A percentile compares a stretch with the other conserved stretches of the same genome.
phyloP scores from a whole-genome alignment of 2,329 filamentous ascomycete species.

The Fusarium denticulatum region DNA sequence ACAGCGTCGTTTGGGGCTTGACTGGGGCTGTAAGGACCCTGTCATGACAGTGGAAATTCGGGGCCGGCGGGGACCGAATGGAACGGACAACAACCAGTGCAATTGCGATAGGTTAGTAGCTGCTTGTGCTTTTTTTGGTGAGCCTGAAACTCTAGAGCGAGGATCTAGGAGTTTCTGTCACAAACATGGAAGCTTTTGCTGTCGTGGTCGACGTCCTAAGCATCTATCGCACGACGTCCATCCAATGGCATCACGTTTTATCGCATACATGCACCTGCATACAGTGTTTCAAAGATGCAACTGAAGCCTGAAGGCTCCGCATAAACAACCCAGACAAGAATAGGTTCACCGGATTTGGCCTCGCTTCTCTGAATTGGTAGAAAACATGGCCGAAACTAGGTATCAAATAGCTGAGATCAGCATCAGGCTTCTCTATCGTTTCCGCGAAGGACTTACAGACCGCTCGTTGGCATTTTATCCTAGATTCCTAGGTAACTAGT shows the following conservation, averaged over 20 bases:
- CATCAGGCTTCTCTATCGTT: slow-evolving; percentile 7
- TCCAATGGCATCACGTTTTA: not conserved
- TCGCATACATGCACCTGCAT: slow-evolving; percentile 14
- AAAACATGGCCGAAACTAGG: slow-evolving; percentile 1
- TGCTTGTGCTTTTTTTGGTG: slow-evolving; percentile 39
- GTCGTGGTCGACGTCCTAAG: slow-evolving; percentile 4
- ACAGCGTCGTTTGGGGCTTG: slow-evolving; percentile 40
- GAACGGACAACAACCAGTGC: slow-evolving; percentile 26
- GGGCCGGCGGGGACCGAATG: slow-evolving; percentile 19
- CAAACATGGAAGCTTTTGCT: slow-evolving; percentile 16
- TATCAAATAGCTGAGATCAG: slow-evolving; percentile 9
- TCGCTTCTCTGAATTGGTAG: not conserved
- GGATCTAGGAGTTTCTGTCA: slow-evolving; percentile 34
- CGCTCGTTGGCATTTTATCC: slow-evolving; percentile 19
- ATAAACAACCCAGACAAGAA: slow-evolving; percentile 11
- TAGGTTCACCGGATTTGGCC: not conserved
- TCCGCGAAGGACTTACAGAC: slow-evolving; percentile 8
- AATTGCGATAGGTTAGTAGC: slow-evolving; percentile 35
- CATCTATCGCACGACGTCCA: not conserved
- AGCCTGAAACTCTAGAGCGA: slow-evolving; percentile 42
- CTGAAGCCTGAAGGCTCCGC: slow-evolving; percentile 10
- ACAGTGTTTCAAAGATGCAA: slow-evolving; percentile 11
- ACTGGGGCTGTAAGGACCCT: slow-evolving; percentile 10
- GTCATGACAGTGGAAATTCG: not conserved
- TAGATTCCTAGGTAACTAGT: not conserved